Conservation (phyloP, 2,329 filamentous ascomycete genomes). For the Fusarium aywerte region DNA sequence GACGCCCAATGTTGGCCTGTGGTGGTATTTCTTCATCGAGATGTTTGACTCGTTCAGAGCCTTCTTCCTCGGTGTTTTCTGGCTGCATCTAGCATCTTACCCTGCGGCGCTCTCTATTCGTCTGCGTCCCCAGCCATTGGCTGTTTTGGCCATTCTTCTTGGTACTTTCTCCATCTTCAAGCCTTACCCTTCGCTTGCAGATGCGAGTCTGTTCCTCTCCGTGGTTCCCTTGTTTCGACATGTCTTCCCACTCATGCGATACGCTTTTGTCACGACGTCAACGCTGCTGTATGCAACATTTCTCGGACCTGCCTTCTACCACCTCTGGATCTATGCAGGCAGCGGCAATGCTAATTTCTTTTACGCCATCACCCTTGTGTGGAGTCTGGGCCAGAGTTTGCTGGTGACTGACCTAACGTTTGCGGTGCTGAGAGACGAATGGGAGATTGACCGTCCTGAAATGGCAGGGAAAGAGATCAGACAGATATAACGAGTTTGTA, state of each 20-base stretch:
- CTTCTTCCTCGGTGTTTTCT: slow-evolving; percentile 98
- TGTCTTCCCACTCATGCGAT: slow-evolving; percentile 91
- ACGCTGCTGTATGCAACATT: slow-evolving; percentile 88
- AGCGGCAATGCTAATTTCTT: slow-evolving; percentile 99
- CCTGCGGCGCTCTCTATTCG: slow-evolving; percentile 87
- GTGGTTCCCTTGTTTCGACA: slow-evolving; percentile 89
- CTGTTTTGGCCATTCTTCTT: slow-evolving; percentile 83
- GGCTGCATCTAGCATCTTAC: slow-evolving; percentile 93
- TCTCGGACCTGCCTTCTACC: slow-evolving; percentile 93
- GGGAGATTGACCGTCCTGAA: slow-evolving; percentile 91
- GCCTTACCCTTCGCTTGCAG: slow-evolving; percentile 92
- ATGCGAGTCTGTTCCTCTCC: slow-evolving; percentile 86
- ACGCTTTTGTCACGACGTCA: slow-evolving; percentile 86
- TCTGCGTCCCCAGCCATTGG: slow-evolving; percentile 85
- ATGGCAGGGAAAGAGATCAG: slow-evolving; percentile 88
- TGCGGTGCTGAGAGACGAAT: slow-evolving; percentile 89
- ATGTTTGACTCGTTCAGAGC: slow-evolving; percentile 98
- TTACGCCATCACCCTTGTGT: slow-evolving; percentile 98
- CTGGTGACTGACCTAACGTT: slow-evolving; percentile 89
- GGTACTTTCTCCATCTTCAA: slow-evolving; percentile 96
- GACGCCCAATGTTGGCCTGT: slow-evolving; percentile 93
- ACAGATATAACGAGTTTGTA: slow-evolving; percentile 71
- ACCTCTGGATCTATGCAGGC: slow-evolving; percentile 97
- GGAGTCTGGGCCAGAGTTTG: slow-evolving; percentile 89
- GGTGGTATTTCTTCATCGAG: slow-evolving; percentile 99